A percentile compares a stretch with the other conserved stretches of the same genome.
Evolutionary conservation across 2,329 filamentous ascomycete genomes (phyloP).

Genomic region (Ceratocystis ficicola): DNA sequence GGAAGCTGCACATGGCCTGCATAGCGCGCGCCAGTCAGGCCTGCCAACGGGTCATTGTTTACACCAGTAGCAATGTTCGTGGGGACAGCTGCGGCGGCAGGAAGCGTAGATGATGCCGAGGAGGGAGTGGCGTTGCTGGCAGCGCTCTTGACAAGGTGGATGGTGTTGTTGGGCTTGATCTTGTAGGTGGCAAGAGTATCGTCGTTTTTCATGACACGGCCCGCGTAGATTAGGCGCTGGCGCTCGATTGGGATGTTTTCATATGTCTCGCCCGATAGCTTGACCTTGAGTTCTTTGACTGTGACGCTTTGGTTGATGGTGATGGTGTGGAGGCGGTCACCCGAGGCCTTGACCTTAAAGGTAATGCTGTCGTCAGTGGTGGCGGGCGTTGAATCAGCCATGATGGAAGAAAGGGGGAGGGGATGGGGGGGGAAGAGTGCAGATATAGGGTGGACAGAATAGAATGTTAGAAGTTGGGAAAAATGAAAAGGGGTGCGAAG

Average conservation of each 20-base stretch:
- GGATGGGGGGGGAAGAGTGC: not conserved
- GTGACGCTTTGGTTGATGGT: constrained; percentile 66
- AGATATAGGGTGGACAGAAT: constrained; percentile 10
- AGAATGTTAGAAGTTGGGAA: constrained; percentile 12
- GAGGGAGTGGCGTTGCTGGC: constrained; percentile 59
- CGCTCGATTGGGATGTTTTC: constrained; percentile 79
- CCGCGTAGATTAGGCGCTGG: constrained; percentile 94
- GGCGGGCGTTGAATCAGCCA: constrained; percentile 52
- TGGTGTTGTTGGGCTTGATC: constrained; percentile 89
- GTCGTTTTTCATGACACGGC: constrained; percentile 88
- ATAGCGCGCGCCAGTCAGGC: constrained; percentile 83
- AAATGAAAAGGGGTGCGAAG: not conserved
- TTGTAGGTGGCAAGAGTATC: constrained; percentile 79
- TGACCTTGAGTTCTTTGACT: constrained; percentile 77
- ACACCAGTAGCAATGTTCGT: constrained; percentile 72
- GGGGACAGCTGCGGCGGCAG: constrained; percentile 39
- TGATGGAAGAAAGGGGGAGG: not conserved
- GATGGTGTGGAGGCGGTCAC: constrained; percentile 70
- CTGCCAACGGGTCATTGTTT: constrained; percentile 80
- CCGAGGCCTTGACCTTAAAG: constrained; percentile 97
- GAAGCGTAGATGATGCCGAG: constrained; percentile 32
- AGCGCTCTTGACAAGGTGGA: constrained; percentile 93
- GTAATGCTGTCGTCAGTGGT: constrained; percentile 62
- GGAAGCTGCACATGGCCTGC: constrained; percentile 85
- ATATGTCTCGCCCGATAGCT: constrained; percentile 67